Percentiles rank a stretch among this genome's conserved stretches.
phyloP scores from a whole-genome alignment of 257 asterid genomes.

The Jaltomata sinuosa region DNA sequence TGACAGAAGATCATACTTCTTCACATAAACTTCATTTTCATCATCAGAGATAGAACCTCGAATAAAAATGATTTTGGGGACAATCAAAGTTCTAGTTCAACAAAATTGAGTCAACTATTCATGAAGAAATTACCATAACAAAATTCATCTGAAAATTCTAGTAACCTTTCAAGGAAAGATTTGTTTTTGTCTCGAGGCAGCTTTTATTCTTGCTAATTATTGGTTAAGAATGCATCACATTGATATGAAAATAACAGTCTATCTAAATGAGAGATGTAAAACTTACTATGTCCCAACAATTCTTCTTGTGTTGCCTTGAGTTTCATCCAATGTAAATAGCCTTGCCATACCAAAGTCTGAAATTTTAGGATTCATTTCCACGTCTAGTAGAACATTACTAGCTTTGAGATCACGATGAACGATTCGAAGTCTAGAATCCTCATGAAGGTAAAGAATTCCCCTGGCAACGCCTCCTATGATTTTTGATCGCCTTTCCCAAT shows the following conservation, averaged over 20 bases:
- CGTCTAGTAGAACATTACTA: no score
- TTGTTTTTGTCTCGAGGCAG: background rate
- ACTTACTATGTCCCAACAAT: background rate
- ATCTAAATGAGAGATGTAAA: background rate
- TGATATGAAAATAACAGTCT: background rate
- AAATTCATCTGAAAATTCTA: no score
- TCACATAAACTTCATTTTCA: no score
- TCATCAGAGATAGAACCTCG: no score
- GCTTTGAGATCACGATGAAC: no score
- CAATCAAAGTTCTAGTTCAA: background rate
- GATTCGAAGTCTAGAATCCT: no score
- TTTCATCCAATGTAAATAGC: background rate
- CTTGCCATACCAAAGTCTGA: conserved; percentile 30
- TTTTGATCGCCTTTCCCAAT: no score
- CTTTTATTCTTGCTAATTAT: background rate
- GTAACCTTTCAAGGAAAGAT: background rate
- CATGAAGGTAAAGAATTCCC: no score
- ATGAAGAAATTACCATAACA: background rate
- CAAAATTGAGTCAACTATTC: background rate
- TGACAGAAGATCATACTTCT: no score
- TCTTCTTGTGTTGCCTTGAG: background rate
- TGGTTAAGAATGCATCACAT: background rate
- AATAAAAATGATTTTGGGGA: background rate
- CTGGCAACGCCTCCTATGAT: no score
- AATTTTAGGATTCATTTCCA: conserved; percentile 21